Base-by-base conservation (phyloP, 225 moss, liverwort and hornwort genomes). In the Bryum argenteum region DNA sequence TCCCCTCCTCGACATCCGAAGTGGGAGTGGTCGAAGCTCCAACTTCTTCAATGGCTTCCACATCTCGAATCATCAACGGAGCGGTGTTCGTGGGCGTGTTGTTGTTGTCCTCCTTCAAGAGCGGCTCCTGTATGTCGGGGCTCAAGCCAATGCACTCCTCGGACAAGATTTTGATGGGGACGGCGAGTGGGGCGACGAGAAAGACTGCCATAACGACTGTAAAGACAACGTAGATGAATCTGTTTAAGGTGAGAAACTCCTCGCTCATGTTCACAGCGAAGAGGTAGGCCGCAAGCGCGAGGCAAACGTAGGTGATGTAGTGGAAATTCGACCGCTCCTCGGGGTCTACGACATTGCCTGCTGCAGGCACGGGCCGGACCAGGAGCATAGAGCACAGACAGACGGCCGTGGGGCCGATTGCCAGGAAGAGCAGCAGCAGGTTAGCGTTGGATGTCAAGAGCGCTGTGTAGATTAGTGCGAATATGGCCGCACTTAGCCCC, bases 401-500 rank as follows among this genome's bases (percentile, higher is more conserved):
- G 9, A 93, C 87, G 1, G 33, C 55, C 3, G 78, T 70, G 16
- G 96, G 96, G 7, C 78, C 91, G 11, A 90, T 6, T 0, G 91
- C 44, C 6, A 96, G 87, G 47, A 96, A 86, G 5, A 93, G 86
- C 23, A 96, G 80, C 58, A 96, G 71, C 16, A 73, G 11, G 10
- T 73, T 69, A 8, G 96, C 73, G 69, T 75, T 61, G 58, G 78
- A 75, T 1, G 50, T 54, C 66, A 96, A 52, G 10, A 90, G 28
- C 1, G 90, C 63, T 11, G 86, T 78, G 70, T 76, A 94, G 39
- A 98, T 56, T 66, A 91, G 90, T 0, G 94, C 84, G 77, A 90
- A 94, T 19, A 97, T 88, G 1, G 97, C 94, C 8, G 89, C 84
- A 53, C 97, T 97, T 2, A 97, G 82, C 11, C 94, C 97, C 20